Percentiles rank a stretch among this genome's conserved stretches.
phyloP scores from a whole-genome alignment of 805 yeast species.

The Osmozyma mogii region DNA sequence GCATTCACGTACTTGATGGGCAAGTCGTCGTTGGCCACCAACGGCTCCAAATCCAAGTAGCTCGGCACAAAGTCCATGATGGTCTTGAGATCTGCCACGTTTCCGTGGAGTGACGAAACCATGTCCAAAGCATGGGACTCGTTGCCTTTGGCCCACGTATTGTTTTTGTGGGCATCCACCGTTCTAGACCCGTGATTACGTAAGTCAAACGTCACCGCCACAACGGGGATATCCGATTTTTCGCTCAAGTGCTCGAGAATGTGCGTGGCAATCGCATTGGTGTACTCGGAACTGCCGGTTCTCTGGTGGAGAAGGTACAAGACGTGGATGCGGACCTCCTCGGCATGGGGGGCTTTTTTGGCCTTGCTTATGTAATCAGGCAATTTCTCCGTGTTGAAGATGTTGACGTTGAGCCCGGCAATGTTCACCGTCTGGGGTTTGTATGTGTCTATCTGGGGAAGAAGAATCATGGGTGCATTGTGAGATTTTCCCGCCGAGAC shows the following conservation, averaged over 20 bases:
- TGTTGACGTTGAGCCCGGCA: too few species aligned
- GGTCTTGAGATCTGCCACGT: constrained; percentile 35
- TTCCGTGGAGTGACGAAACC: constrained; percentile 41
- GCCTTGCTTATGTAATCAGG: too few species aligned
- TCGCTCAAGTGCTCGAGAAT: constrained; percentile 21
- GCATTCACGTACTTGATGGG: constrained; percentile 26
- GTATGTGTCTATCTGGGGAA: too few species aligned
- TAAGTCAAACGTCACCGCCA: constrained; percentile 44
- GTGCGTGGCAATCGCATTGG: constrained; percentile 34
- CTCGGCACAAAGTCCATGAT: constrained; percentile 39
- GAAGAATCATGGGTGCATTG: too few species aligned
- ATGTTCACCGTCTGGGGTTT: too few species aligned
- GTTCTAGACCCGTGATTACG: constrained; percentile 50
- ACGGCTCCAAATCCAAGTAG: constrained; percentile 26
- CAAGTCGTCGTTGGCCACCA: constrained; percentile 12
- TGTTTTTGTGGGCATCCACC: constrained; percentile 27
- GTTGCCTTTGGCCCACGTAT: constrained; percentile 42
- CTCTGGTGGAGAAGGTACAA: constrained; percentile 43
- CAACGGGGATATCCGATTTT: constrained; percentile 20
- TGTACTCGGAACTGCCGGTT: constrained; percentile 25
- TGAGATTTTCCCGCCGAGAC: too few species aligned
- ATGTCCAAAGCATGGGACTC: constrained; percentile 43
- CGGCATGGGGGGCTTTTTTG: too few species aligned
- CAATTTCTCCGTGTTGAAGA: too few species aligned
- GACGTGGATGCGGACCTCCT: constrained; percentile 29